phyloP scores from a whole-genome alignment of 495 filamentous ascomycete species.

The Penicillium goetzii region DNA sequence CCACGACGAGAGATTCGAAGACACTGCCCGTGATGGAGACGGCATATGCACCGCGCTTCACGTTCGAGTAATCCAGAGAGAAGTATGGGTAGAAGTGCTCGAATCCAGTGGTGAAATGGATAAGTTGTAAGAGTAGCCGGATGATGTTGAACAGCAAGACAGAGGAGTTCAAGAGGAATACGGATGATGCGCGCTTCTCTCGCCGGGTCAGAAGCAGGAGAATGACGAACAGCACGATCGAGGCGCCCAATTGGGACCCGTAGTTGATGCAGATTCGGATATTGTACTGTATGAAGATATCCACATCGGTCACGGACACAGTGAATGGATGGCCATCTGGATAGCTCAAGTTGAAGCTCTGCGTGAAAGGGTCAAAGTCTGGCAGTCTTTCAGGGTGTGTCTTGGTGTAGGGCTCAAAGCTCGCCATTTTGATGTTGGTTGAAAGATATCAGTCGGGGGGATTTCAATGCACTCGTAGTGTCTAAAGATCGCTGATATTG shows the following conservation, averaged over 20 bases:
- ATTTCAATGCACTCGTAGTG: not conserved
- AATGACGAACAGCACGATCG: constrained; percentile 65
- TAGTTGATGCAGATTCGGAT: constrained; percentile 67
- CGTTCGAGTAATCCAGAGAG: constrained; percentile 56
- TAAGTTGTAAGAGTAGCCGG: constrained; percentile 59
- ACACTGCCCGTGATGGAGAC: constrained; percentile 57
- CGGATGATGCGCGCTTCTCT: constrained; percentile 60
- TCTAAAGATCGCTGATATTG: not conserved
- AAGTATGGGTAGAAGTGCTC: constrained; percentile 62
- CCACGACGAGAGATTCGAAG: constrained; percentile 60
- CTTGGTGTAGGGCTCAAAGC: constrained; percentile 6
- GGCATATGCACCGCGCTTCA: constrained; percentile 50
- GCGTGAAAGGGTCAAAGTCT: constrained; percentile 54
- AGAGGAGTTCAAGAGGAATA: constrained; percentile 68
- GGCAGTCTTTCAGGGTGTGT: constrained; percentile 7
- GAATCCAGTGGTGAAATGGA: constrained; percentile 64
- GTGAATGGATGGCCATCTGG: constrained; percentile 57
- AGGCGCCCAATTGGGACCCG: constrained; percentile 74
- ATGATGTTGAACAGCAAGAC: constrained; percentile 63
- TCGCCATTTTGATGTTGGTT: not conserved
- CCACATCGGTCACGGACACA: constrained; percentile 52
- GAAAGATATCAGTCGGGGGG: not conserved
- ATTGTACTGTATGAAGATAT: constrained; percentile 53
- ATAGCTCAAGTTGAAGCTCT: constrained; percentile 58
- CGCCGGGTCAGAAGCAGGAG: constrained; percentile 64